These are phyloP conservation scores for Fraxinus floribunda DNA, from an alignment of 305 asterid genomes.

Conservation along the genomic window DNA sequence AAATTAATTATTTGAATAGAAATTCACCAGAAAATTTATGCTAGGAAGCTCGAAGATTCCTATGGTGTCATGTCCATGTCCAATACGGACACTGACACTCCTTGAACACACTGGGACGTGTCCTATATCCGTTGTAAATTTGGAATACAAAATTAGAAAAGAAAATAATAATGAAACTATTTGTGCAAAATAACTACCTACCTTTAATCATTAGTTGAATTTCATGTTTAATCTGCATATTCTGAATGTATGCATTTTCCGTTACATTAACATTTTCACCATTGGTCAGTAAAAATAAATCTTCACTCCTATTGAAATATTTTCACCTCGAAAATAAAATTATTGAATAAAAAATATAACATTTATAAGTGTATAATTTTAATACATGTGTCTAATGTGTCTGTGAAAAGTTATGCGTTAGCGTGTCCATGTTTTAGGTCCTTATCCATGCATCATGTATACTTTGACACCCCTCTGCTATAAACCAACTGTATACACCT, in stretches of 20 bases:
- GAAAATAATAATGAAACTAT: not conserved
- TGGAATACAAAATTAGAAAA: not conserved
- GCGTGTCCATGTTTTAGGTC: not conserved
- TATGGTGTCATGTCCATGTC: not conserved
- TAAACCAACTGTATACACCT: not conserved
- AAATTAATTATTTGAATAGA: not conserved
- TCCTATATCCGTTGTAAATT: not conserved
- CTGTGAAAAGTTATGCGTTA: not conserved
- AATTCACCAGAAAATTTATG: slow-evolving; percentile 7
- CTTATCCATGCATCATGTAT: not conserved
- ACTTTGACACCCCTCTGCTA: not conserved
- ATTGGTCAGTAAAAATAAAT: not conserved
- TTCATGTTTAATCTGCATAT: not conserved
- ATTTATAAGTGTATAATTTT: not conserved
- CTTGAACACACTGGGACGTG: not conserved
- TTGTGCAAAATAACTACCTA: not conserved
- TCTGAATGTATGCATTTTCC: not conserved
- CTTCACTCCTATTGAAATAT: not conserved
- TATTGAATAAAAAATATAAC: not conserved
- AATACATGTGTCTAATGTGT: not conserved
- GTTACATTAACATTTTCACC: not conserved
- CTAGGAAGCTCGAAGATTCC: not conserved
- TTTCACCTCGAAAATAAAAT: not conserved
- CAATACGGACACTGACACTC: not conserved
- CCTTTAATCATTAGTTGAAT: not conserved